These are phyloP conservation scores for Spathaspora passalidarum DNA, from an alignment of 805 yeast genomes.

Conservation along the genomic window DNA sequence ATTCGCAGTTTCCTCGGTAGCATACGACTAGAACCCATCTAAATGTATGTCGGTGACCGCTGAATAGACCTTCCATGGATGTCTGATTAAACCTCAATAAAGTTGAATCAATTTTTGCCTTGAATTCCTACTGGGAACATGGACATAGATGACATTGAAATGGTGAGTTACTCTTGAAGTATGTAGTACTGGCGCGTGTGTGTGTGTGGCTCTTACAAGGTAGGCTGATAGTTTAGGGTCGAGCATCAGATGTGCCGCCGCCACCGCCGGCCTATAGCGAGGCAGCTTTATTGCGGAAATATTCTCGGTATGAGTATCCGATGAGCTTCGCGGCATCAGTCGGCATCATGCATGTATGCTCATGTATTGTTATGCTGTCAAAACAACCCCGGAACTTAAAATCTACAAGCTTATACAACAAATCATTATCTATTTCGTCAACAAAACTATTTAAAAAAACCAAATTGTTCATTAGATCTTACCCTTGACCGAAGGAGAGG, in stretches of 20 bases:
- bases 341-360: too few relatives aligned
- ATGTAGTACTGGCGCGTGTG: too few relatives aligned
- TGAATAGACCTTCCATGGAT: slow-evolving; percentile 81
- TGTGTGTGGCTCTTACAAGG: too few relatives aligned
- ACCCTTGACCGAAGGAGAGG: slow-evolving; percentile 44
- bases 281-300: too few relatives aligned
- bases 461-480: slow-evolving; percentile 24
- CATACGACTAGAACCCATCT: slow-evolving; percentile 75
- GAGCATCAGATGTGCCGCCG: too few relatives aligned
- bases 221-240: too few relatives aligned
- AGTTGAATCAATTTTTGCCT: not conserved
- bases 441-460: not conserved
- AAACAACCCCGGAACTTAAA: too few relatives aligned
- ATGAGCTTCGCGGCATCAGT: too few relatives aligned
- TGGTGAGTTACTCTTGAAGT: not conserved
- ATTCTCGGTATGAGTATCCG: too few relatives aligned
- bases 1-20: slow-evolving; percentile 98
- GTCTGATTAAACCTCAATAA: slow-evolving; percentile 60
- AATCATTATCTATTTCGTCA: not conserved
- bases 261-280: too few relatives aligned
- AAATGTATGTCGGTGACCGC: slow-evolving; percentile 84
- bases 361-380: too few relatives aligned
- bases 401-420: too few relatives aligned
- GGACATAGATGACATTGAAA: not conserved
- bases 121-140: not conserved